Base-by-base conservation (phyloP, 805 yeast genomes). In the Metschnikowia koreensis region DNA sequence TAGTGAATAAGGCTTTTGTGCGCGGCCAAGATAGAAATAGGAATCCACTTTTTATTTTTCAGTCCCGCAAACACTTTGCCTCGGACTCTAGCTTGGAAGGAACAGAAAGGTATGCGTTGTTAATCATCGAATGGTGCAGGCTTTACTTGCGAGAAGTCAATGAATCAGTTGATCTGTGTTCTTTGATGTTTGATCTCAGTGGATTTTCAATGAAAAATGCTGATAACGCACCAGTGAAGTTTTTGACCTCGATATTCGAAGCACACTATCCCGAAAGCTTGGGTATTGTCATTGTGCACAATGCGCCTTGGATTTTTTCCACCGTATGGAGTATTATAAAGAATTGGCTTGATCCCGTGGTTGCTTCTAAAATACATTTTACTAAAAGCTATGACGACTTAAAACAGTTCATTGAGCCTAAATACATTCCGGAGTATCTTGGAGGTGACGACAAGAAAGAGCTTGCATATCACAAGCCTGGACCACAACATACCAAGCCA, bases 231-330 rank as follows among this genome's bases (percentile, higher is more conserved):
- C 90, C 97, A 5, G 96, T 94, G 53, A 92, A 92, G 71, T 93
- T 89, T 69, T 81, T 94, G 71, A 86, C 92, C 54, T 81, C 83
- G 49, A 87, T 92, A 54, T 91, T 94, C 68, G 98, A 94, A 75
- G 96, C 96, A 0, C 97, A 93, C 66, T 94, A 93, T 67, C 99
- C 99, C 1, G 99, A 94, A 70, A 86, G 89, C 39, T 78, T 94
- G 54, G 97, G 97, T 15, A 81, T 81, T 50, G 73, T 94, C 48
- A 80, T 90, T 59, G 87, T 94, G 54, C 96, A 90, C 73, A 87
- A 88, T 61, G 97, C 99, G 0, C 99, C 99, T 28, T 91, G 97
- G 98, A 82, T 94, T 49, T 94, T 94, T 73, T 83, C 88, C 47
- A 93, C 97, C 26, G 89, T 93, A 53, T 94, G 99, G 98, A 87